A percentile compares a stretch with the other conserved stretches of the same genome.
These are phyloP conservation scores for Calophaca sinica DNA, from an alignment of 306 rosid genomes.

Conservation along the genomic window DNA sequence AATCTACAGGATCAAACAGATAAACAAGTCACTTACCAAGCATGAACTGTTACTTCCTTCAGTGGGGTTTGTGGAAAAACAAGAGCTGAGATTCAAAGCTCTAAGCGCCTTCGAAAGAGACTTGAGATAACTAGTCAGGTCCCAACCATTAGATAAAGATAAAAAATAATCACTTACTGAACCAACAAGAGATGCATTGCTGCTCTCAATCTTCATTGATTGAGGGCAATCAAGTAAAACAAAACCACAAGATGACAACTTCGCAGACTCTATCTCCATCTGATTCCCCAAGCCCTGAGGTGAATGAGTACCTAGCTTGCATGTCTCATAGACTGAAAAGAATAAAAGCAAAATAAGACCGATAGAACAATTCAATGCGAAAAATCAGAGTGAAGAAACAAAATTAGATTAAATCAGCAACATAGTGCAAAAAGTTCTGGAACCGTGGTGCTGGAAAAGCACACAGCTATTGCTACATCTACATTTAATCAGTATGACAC, in stretches of 20 bases:
- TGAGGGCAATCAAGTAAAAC: constrained; percentile 97
- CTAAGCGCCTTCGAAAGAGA: constrained; percentile 94
- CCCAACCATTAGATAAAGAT: constrained; percentile 97
- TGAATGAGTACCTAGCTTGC: constrained; percentile 95
- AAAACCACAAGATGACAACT: constrained; percentile 79
- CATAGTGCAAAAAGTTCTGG: constrained; percentile 16
- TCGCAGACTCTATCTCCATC: constrained; percentile 90
- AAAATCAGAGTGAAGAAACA: constrained; percentile 22
- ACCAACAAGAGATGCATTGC: constrained; percentile 93
- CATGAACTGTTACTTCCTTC: constrained; percentile 90
- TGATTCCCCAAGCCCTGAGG: constrained; percentile 87
- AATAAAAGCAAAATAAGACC: constrained; percentile 24
- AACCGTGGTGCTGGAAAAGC: constrained; percentile 37
- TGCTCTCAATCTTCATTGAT: constrained; percentile 95
- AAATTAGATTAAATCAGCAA: constrained; percentile 38
- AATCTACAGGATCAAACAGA: constrained; percentile 37
- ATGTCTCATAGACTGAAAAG: constrained; percentile 89
- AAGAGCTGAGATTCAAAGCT: constrained; percentile 82
- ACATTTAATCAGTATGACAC: background rate
- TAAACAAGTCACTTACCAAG: constrained; percentile 66
- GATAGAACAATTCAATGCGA: constrained; percentile 4
- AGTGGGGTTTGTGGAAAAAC: constrained; percentile 69
- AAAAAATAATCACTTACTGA: constrained; percentile 95
- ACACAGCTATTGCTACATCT: constrained; percentile 30
- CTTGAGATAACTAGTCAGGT: constrained; percentile 92